Evolutionary conservation across 257 asterid genomes (phyloP).

Genomic region (Eustoma russellianum): DNA sequence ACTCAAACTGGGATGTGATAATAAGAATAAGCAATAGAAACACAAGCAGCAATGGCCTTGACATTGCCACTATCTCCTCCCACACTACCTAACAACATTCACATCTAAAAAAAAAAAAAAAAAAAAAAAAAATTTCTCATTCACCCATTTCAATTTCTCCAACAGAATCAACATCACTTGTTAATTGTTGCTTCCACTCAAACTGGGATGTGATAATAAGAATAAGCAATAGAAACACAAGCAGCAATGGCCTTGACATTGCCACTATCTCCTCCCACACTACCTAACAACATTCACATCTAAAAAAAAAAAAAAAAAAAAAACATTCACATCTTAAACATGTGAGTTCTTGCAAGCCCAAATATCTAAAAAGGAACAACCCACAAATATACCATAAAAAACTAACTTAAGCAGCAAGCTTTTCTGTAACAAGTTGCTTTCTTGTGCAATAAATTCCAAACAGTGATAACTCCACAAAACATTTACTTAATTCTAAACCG

Average conservation of each 20-base stretch:
- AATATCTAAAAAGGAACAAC: not conserved
- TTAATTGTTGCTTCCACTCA: conserved; percentile 80
- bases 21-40: conserved; percentile 56
- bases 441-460: too few relatives aligned
- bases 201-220: conserved; percentile 74
- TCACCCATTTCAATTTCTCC: too few relatives aligned
- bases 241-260: conserved; percentile 76
- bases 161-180: conserved; percentile 42
- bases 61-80: conserved; percentile 42
- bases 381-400: too few relatives aligned
- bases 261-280: conserved; percentile 26
- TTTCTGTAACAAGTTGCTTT: too few relatives aligned
- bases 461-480: too few relatives aligned
- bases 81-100: conserved; percentile 30
- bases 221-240: conserved; percentile 57
- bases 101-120: too few relatives aligned
- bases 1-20: conserved; percentile 74
- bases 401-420: too few relatives aligned
- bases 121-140: too few relatives aligned
- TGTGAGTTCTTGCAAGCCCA: not conserved
- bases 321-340: conserved; percentile 6
- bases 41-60: conserved; percentile 66
- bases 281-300: conserved; percentile 28
- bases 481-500: too few relatives aligned
- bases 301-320: too few relatives aligned